Conservation (phyloP, 2,329 filamentous ascomycete genomes). For the Pyrenochaeta sp. region DNA sequence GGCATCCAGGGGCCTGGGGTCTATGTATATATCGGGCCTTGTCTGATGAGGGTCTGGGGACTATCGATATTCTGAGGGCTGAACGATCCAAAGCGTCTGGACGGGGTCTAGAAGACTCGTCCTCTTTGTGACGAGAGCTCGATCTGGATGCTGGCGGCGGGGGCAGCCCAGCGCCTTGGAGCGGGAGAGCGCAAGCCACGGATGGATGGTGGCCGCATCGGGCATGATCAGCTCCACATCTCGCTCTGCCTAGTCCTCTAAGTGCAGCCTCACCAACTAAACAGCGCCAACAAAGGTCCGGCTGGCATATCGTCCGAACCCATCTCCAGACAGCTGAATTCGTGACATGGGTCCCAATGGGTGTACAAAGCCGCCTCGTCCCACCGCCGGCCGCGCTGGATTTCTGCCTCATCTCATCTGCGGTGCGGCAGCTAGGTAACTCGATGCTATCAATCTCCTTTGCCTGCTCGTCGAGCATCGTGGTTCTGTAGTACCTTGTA, state of each 20-base stretch:
- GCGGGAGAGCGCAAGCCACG: slow-evolving; percentile 33
- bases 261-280: slow-evolving; percentile 35
- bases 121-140: slow-evolving; percentile 9
- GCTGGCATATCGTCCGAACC: slow-evolving; percentile 15
- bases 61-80: background rate
- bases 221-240: slow-evolving; percentile 21
- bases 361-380: slow-evolving; percentile 30
- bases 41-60: too few relatives aligned
- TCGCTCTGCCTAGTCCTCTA: slow-evolving; percentile 20
- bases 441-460: slow-evolving; percentile 20
- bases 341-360: slow-evolving; percentile 20
- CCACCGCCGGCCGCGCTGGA: slow-evolving; percentile 21
- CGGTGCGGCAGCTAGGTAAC: slow-evolving; percentile 27
- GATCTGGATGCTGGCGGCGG: slow-evolving; percentile 23
- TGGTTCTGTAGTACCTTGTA: slow-evolving; percentile 23
- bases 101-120: slow-evolving; percentile 3
- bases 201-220: slow-evolving; percentile 10
- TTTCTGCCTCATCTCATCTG: slow-evolving; percentile 12
- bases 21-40: too few relatives aligned
- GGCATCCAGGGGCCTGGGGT: too few relatives aligned
- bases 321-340: slow-evolving; percentile 35
- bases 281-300: slow-evolving; percentile 33
- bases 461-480: slow-evolving; percentile 18
- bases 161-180: slow-evolving; percentile 21
- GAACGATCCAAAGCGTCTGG: background rate